Evolutionary conservation across 2,329 filamentous ascomycete genomes (phyloP), one percentile per base, ranked within the genome.

Genomic region (Leptographium wingfieldii): DNA sequence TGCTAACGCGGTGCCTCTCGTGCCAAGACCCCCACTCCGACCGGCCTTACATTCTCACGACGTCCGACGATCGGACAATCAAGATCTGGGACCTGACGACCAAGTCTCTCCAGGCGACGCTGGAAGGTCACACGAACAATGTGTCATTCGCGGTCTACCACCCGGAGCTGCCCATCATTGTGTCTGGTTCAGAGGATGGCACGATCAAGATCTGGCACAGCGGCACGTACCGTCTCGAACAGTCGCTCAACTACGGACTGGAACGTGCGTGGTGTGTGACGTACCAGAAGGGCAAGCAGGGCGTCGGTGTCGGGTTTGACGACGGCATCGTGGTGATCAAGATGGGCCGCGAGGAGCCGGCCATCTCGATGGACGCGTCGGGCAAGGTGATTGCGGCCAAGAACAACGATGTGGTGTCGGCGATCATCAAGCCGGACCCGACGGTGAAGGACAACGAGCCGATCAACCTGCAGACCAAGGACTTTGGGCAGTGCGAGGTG

Each of bases 61-160:
- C 92, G 16, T 96, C 91, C 9, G 94, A 99, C 72, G 94, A 97
- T 73, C 85, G 90, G 68, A 97, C 92, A 0, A 90, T 97, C 68
- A 97, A 97, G 79, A 84, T 99, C 59, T 99, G 94, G 92, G 94
- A 99, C 71, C 97, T 99, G 78, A 97, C 92, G 14, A 97, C 92
- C 56, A 99, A 99, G 76, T 94, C 91, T 14, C 79, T 97, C 65
- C 96, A 97, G 70, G 94, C 94, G 35, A 97, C 92, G 3, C 80
- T 99, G 55, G 94, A 99, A 73, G 94, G 94, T 33, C 94, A 99
- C 73, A 95, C 91, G 35, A 96, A 92, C 73, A 99, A 99, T 69
- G 94, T 99, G 55, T 96, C 92, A 3, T 99, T 97, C 69, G 94
- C 94, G 56, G 95, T 92, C 74, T 99, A 97, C 71, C 94, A 99